These are phyloP conservation scores for Spathaspora sp. DNA, from an alignment of 1,139 yeast genomes.

Conservation along the genomic window DNA sequence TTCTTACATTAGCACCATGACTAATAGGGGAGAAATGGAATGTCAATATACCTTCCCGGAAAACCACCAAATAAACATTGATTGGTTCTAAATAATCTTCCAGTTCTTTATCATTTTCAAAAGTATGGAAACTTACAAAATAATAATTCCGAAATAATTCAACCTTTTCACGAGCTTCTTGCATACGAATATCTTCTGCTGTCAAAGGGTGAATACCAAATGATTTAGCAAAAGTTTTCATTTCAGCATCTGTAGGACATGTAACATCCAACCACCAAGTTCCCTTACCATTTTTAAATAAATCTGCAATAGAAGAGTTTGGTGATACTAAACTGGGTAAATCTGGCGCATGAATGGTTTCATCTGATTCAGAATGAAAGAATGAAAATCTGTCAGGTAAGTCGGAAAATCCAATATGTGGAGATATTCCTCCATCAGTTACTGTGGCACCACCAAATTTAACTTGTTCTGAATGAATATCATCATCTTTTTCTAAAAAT, in stretches of 20 bases:
- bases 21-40: conserved; percentile 80
- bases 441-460: conserved; percentile 36
- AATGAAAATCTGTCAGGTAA: conserved; percentile 77
- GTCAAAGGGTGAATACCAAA: conserved; percentile 82
- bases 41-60: conserved; percentile 75
- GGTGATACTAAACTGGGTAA: conserved; percentile 68
- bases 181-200: conserved; percentile 80
- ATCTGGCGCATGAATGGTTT: conserved; percentile 86
- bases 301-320: conserved; percentile 60
- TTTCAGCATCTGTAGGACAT: conserved; percentile 67
- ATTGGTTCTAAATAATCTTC: conserved; percentile 84
- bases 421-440: conserved; percentile 17
- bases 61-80: conserved; percentile 85
- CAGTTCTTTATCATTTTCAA: conserved; percentile 69
- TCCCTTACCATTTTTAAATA: conserved; percentile 59
- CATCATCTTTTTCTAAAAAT: neutral
- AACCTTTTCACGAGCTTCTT: conserved; percentile 80
- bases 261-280: conserved; percentile 76
- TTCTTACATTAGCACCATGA: conserved; percentile 82
- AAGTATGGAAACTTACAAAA: conserved; percentile 78
- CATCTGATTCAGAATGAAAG: conserved; percentile 78
- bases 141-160: conserved; percentile 71
- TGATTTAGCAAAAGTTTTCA: conserved; percentile 62
- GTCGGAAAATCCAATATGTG: conserved; percentile 10
- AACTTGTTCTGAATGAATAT: conserved; percentile 24